phyloP scores from a whole-genome alignment of 345 rosid species.

The Stellera chamaejasme region DNA sequence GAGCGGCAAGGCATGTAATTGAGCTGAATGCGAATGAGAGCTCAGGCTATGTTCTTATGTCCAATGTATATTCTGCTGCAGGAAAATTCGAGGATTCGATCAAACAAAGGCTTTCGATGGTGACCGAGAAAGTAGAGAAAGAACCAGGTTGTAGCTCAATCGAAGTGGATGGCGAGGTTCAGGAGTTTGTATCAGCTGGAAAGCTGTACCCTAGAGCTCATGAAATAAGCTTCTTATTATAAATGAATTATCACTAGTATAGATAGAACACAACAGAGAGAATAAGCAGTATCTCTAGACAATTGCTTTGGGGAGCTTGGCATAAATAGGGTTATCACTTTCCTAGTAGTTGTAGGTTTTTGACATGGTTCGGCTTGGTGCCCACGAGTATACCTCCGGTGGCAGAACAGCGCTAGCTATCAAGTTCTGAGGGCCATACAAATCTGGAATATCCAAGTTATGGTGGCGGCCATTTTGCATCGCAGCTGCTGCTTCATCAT shows the following conservation, averaged over 20 bases:
- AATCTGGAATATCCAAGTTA: conserved; percentile 45
- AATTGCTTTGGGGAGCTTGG: conserved; percentile 8
- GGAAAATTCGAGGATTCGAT: conserved; percentile 44
- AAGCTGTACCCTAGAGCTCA: conserved; percentile 41
- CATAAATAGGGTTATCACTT: conserved; percentile 6
- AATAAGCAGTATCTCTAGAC: background rate
- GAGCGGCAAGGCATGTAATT: conserved; percentile 36
- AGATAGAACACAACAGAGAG: background rate
- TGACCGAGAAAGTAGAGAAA: conserved; percentile 43
- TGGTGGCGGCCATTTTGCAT: conserved; percentile 49
- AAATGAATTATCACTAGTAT: conserved; percentile 22
- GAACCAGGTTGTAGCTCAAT: conserved; percentile 71
- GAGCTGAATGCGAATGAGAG: conserved; percentile 49
- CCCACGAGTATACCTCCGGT: conserved; percentile 68
- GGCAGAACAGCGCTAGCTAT: conserved; percentile 41
- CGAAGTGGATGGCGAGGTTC: conserved; percentile 66
- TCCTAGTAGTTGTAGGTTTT: conserved; percentile 27
- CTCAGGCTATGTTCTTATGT: conserved; percentile 59
- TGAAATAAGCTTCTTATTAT: conserved; percentile 42
- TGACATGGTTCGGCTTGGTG: conserved; percentile 36
- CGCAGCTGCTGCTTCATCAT: conserved; percentile 45
- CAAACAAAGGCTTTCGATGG: conserved; percentile 47
- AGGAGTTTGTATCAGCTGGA: conserved; percentile 75
- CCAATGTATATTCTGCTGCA: conserved; percentile 54
- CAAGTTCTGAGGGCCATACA: conserved; percentile 70